Evolutionary conservation across 169 alveolate genomes (phyloP), one percentile per base, ranked within the genome.

Genomic region (Eimeria praecox): DNA sequence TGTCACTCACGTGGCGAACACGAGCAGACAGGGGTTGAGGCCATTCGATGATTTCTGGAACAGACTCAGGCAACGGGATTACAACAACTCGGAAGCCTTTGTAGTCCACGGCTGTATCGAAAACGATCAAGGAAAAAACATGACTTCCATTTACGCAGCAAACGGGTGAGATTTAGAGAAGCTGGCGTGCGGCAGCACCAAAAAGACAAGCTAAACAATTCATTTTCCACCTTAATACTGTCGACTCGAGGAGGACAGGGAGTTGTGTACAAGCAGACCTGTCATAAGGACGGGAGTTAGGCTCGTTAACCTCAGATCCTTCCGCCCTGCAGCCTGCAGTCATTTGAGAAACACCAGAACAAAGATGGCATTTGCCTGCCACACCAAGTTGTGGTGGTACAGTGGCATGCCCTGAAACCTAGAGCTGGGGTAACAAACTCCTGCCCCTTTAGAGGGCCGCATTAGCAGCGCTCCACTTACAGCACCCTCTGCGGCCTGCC

Each of bases 51-150:
- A 92, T n/a, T 56, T 56, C 77, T 35, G 95, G 95, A 18, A 92
- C 54, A 35, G 92, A 59, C 35, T 83, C 95, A 4, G 95, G 92
- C 86, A 92, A 75, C 27, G 95, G 86, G 52, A 92, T 16, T 14
- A 92, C 95, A 38, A 92, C 95, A 8, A 92, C 95, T 14, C 95
- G 91, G 86, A 92, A 92, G 3, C 95, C 95, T 66, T 92, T 92
- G 92, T 92, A 92, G 49, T 92, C 95, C 62, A 77, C 90, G n/a
- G 95, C 95, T 92, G 92, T 27, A 80, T 56, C n/a, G 75, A 62
- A 59, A 16, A 42, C 9, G 10, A 49, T 10, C 80, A 69, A 69
- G 0, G n/a, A 12, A 69, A 33, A 69, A 69, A 9, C 27, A 35
- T 30, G 49, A 8, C 0, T 64, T 69, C 35, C 80, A 5, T 35